Percentiles rank a stretch among this genome's conserved stretches.
phyloP scores from a whole-genome alignment of 352 stramenopile genomes.

The Globisporangium recalcitrans region DNA sequence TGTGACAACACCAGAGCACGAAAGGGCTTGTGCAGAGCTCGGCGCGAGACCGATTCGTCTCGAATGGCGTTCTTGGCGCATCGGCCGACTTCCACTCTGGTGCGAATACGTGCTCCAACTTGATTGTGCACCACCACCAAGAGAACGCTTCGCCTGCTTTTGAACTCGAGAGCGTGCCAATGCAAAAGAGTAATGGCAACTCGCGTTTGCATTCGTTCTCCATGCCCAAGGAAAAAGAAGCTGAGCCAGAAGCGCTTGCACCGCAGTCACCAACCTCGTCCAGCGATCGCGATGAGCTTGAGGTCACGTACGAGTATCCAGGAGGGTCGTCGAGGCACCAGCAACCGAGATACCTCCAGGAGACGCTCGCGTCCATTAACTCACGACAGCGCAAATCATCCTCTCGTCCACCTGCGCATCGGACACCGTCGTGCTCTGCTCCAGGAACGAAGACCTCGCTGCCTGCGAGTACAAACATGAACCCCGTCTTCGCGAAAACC shows the following conservation, averaged over 20 bases:
- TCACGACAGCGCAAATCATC: constrained; percentile 28
- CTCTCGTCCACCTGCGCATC: constrained; percentile 6
- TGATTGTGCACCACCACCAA: constrained; percentile 8
- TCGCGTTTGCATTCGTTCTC: constrained; percentile 42
- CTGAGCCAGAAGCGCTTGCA: constrained; percentile 21
- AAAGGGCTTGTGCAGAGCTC: background rate
- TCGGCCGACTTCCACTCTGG: background rate
- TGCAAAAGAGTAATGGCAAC: background rate
- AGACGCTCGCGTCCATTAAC: constrained; percentile 53
- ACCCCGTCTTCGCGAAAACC: constrained; percentile 18
- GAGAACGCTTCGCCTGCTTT: background rate
- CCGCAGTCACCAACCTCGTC: constrained; percentile 28
- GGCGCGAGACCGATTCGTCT: constrained; percentile 4
- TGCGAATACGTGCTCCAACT: background rate
- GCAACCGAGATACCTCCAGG: constrained; percentile 43
- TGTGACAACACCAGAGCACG: background rate
- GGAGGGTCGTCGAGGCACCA: constrained; percentile 15
- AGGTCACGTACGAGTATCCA: constrained; percentile 28
- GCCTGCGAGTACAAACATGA: constrained; percentile 16
- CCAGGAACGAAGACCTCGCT: constrained; percentile 20
- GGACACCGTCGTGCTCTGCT: constrained; percentile 21
- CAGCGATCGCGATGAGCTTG: constrained; percentile 34
- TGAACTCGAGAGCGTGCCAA: constrained; percentile 2
- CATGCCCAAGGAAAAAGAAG: constrained; percentile 27
- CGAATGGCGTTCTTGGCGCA: background rate